Evolutionary conservation across 768 basidiomycete genomes (phyloP).

Genomic region (Phanerodontia chrysosporium): DNA sequence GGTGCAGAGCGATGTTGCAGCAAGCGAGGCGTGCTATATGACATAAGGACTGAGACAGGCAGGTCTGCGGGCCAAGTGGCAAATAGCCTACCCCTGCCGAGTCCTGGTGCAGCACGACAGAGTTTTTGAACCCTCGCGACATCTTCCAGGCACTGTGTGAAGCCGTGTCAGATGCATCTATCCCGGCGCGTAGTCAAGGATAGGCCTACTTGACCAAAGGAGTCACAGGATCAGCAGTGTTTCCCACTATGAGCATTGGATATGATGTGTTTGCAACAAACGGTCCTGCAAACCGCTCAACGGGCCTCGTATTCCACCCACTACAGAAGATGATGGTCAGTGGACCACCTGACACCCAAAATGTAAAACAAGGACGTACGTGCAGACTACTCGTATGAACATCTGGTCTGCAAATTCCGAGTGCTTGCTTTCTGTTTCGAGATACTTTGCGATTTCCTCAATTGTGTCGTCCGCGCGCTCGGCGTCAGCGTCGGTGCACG

Average conservation of each 20-base stretch:
- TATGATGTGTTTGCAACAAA: not conserved
- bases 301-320: not conserved
- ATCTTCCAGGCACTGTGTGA: constrained; percentile 2
- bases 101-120: no score
- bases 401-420: not conserved
- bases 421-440: not conserved
- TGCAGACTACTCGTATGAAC: not conserved
- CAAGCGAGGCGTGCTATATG: constrained; percentile 16
- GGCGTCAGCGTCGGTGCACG: not conserved
- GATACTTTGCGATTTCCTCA: not conserved
- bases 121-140: no score
- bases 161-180: no score
- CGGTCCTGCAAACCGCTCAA: not conserved
- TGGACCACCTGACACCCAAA: not conserved
- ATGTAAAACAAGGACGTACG: not conserved
- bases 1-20: constrained; percentile 19
- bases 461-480: not conserved
- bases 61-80: no score
- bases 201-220: constrained; percentile 9
- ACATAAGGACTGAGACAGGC: no score
- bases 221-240: constrained; percentile 19
- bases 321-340: not conserved
- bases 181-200: no score
- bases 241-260: constrained; percentile 10
- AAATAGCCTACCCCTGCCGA: no score